These are phyloP conservation scores for Penicillium odoratum DNA, from an alignment of 495 filamentous ascomycete species.

Conservation along the genomic window DNA sequence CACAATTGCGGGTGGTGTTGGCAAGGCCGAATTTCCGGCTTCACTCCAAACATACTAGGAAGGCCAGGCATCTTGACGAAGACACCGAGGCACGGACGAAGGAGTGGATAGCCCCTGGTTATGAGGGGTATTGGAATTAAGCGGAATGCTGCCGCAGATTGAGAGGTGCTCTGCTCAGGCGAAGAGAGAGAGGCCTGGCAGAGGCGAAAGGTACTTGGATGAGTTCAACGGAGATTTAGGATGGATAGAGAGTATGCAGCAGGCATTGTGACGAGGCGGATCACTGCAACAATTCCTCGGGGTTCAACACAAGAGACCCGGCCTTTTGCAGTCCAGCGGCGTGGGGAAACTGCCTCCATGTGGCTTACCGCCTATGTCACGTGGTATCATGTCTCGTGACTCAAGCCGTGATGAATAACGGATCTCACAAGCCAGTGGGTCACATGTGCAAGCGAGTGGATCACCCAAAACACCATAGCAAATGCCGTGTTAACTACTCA, in stretches of 20 bases:
- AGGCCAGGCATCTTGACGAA: conserved; percentile 74
- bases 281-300: conserved; percentile 15
- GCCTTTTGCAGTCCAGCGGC: not conserved
- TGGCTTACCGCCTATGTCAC: not conserved
- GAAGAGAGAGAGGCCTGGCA: conserved; percentile 9
- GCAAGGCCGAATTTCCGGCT: no score
- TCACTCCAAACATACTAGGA: conserved; percentile 61
- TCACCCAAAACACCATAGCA: no score
- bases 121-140: not conserved
- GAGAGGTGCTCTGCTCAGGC: conserved; percentile 10
- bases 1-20: not conserved
- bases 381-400: not conserved
- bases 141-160: not conserved
- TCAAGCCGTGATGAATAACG: no score
- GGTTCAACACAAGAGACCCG: not conserved
- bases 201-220: conserved; percentile 3
- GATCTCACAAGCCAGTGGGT: no score
- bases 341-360: not conserved
- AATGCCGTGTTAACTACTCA: no score
- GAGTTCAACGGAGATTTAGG: conserved; percentile 12
- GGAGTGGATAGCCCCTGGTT: not conserved
- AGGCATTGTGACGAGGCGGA: conserved; percentile 20
- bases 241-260: conserved; percentile 5
- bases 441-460: no score
- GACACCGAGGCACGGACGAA: conserved; percentile 7